A percentile compares a stretch with the other conserved stretches of the same genome.
These are phyloP conservation scores for Coleophoma crateriformis DNA, from an alignment of 2,329 filamentous ascomycete species.

Conservation along the genomic window DNA sequence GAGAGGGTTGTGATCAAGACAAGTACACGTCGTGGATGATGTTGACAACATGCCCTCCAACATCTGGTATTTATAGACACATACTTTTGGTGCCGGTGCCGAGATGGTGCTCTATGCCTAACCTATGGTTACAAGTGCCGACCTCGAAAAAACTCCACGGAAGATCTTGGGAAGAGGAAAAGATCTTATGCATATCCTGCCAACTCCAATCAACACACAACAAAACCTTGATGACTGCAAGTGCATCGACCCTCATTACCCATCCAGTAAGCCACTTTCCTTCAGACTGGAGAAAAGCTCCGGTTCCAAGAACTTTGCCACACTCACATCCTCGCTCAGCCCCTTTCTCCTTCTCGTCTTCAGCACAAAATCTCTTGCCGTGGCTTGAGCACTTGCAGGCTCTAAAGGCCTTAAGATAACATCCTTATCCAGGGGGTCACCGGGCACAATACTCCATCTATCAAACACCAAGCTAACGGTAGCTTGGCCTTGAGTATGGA, in stretches of 20 bases:
- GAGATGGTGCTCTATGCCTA: neutral
- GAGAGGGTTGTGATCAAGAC: too few species aligned
- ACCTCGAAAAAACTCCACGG: neutral
- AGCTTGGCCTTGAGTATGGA: constrained; percentile 90
- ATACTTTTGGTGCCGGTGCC: neutral
- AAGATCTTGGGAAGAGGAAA: neutral
- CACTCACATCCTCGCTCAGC: constrained; percentile 88
- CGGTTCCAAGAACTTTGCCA: constrained; percentile 93
- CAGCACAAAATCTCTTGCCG: constrained; percentile 90
- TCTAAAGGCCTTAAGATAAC: constrained; percentile 79
- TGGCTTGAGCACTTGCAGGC: constrained; percentile 81
- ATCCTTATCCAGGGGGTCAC: constrained; percentile 87
- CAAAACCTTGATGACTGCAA: too few species aligned
- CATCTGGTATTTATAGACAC: too few species aligned
- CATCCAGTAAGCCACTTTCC: constrained; percentile 81
- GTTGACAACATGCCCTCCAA: too few species aligned
- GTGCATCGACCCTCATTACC: constrained; percentile 16
- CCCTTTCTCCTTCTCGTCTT: constrained; percentile 95
- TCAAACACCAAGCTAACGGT: constrained; percentile 92
- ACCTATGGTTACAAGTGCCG: constrained; percentile 1
- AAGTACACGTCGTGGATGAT: too few species aligned
- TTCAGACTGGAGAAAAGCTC: constrained; percentile 85
- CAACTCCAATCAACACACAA: constrained; percentile 6
- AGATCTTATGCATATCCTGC: constrained; percentile 6
- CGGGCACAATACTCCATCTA: constrained; percentile 91